Evolutionary conservation across 257 asterid genomes (phyloP), one percentile per base, ranked within the genome.

Genomic region (Osmanthus fragrans): DNA sequence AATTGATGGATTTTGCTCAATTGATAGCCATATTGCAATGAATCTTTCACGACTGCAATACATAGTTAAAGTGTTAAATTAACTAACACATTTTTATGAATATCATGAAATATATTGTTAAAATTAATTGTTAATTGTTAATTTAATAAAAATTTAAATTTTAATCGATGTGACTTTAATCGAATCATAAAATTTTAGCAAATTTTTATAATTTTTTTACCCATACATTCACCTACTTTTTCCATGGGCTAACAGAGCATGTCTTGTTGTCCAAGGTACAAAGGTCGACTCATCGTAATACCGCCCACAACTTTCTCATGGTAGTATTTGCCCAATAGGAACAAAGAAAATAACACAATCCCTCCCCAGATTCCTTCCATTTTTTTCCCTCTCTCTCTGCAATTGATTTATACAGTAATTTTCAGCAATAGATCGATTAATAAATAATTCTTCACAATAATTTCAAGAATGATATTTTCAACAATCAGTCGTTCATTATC

Each of bases 401-500:
- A 25, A 25, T 27, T 63, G 69, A 25, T 63, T 9, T 27, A 63
- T 23, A 42, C 0, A 9, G 9, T 27, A 1, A 63, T 12, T 63
- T 63, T 25, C 36, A 27, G 8, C 34, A 11, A 27, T 11, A 27
- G 69, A 63, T 63, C 69, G 36, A 63, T 10, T 63, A 27, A 5
- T 9, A 27, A 63, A 2, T 32, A 63, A 63, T 63, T 63, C 34
- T 63, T 27, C 19, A 4, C 34, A 11, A 3, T 63, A 19, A 32
- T 63, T 23, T 16, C 65, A 27, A 79, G 23, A 34, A 92, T 92
- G 96, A 88, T 85, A 34, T 89, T 84, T 83, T 86, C 94, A 66
- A 88, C 81, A 76, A 83, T 92, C 75, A 82, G 86, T 42, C 82
- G 89, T 47, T 86, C 93, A 15, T 34, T 85, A 23, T 66, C 89